phyloP scores from a whole-genome alignment of 1,284 basidiomycete genomes.

The Xerocomus minutiporus region DNA sequence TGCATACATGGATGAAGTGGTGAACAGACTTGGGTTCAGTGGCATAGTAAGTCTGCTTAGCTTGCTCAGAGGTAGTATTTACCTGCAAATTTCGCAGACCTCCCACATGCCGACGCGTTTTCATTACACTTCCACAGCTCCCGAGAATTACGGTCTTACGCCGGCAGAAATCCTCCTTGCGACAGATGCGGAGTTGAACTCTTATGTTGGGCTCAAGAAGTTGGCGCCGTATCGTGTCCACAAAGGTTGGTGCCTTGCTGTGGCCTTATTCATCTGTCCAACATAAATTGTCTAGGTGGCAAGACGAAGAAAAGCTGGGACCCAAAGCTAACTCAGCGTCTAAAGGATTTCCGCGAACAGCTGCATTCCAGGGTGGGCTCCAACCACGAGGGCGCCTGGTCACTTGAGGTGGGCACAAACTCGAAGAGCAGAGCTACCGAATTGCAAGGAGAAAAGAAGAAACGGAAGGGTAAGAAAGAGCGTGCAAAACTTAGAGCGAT shows the following conservation, averaged over 20 bases:
- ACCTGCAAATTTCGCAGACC: conserved; percentile 47
- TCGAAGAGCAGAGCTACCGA: conserved; percentile 7
- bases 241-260: conserved; percentile 24
- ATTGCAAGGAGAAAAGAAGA: conserved; percentile 45
- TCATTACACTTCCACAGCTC: conserved; percentile 77
- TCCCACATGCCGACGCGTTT: conserved; percentile 91
- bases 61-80: conserved; percentile 3
- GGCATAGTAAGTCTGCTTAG: conserved; percentile 67
- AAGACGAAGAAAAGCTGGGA: conserved; percentile 51
- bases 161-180: conserved; percentile 90
- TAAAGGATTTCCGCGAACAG: conserved; percentile 70
- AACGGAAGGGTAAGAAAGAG: conserved; percentile 75
- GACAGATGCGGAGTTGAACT: conserved; percentile 90
- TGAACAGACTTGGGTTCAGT: conserved; percentile 91
- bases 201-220: conserved; percentile 84
- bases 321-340: conserved; percentile 56
- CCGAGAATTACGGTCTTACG: conserved; percentile 70
- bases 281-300: conserved; percentile 24
- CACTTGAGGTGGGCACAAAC: conserved; percentile 10
- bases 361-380: conserved; percentile 18
- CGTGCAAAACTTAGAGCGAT: conserved; percentile 48
- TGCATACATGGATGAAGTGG: conserved; percentile 86
- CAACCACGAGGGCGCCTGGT: conserved; percentile 17
- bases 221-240: conserved; percentile 78
- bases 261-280: neutral